Conservation (phyloP, 2,329 filamentous ascomycete genomes). For the Madurella fahalii region DNA sequence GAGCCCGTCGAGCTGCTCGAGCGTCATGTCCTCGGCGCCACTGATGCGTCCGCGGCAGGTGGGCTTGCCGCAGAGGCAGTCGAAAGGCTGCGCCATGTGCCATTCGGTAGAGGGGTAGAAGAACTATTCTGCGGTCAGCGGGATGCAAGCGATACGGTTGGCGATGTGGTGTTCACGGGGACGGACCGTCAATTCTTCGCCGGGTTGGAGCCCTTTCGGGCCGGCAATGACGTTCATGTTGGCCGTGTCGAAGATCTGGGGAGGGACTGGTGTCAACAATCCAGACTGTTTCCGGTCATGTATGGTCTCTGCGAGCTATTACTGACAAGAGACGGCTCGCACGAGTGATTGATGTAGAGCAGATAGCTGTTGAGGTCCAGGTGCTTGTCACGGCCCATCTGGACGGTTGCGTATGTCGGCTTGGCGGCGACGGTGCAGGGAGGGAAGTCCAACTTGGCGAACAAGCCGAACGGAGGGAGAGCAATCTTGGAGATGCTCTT, state of each 20-base stretch:
- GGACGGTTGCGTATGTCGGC: conserved; percentile 62
- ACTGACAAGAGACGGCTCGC: conserved; percentile 61
- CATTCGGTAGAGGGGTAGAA: conserved; percentile 75
- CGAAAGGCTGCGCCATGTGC: conserved; percentile 68
- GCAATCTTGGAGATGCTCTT: conserved; percentile 54
- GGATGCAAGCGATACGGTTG: background rate
- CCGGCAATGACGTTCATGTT: conserved; percentile 56
- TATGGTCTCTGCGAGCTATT: background rate
- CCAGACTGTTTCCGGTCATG: background rate
- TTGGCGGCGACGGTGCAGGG: conserved; percentile 53
- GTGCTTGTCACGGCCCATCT: conserved; percentile 53
- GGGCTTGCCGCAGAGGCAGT: conserved; percentile 56
- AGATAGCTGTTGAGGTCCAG: conserved; percentile 62
- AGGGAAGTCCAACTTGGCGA: conserved; percentile 63
- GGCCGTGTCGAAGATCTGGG: conserved; percentile 56
- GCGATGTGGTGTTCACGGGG: background rate
- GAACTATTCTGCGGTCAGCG: conserved; percentile 41
- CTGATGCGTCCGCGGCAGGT: conserved; percentile 59
- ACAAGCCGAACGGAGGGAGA: conserved; percentile 60
- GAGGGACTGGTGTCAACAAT: background rate
- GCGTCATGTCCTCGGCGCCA: conserved; percentile 59
- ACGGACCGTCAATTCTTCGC: conserved; percentile 55
- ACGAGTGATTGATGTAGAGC: conserved; percentile 65
- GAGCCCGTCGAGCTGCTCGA: conserved; percentile 50
- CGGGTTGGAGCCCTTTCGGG: conserved; percentile 49